These are phyloP conservation scores for Primulina tabacum DNA, from an alignment of 257 asterid species.

Conservation along the genomic window DNA sequence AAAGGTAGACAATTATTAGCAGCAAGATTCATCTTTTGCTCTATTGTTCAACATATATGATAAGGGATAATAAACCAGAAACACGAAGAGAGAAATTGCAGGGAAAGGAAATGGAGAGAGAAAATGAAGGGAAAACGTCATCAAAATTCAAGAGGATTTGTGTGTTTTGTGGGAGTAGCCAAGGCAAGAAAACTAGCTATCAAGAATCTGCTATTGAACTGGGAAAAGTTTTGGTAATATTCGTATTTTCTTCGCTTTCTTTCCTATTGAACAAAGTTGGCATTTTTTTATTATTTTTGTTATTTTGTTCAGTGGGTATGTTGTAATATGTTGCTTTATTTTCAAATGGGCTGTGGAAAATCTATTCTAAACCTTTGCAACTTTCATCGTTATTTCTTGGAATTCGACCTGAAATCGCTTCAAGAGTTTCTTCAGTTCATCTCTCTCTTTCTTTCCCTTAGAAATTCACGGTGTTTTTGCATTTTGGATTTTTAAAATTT, in stretches of 20 bases:
- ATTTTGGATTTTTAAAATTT: background rate
- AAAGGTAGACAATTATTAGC: background rate
- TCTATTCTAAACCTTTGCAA: background rate
- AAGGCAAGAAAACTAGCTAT: constrained; percentile 7
- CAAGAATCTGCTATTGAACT: constrained; percentile 1
- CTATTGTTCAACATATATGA: background rate
- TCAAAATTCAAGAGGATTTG: constrained; percentile 6
- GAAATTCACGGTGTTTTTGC: background rate
- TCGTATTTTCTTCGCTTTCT: background rate
- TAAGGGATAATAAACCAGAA: background rate
- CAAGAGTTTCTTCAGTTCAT: background rate
- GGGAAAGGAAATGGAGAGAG: background rate
- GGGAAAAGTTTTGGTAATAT: background rate
- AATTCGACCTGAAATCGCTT: background rate
- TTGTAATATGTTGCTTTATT: background rate
- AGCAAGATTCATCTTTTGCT: background rate
- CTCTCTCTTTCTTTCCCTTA: background rate
- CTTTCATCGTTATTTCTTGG: background rate
- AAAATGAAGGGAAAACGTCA: background rate
- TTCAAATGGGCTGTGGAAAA: background rate
- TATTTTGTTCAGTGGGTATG: background rate
- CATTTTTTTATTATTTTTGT: no score
- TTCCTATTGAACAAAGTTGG: background rate
- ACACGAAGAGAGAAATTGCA: background rate
- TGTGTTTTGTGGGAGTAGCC: constrained; percentile 17